phyloP scores from a whole-genome alignment of 768 basidiomycete species.

The Mycena epipterygia region DNA sequence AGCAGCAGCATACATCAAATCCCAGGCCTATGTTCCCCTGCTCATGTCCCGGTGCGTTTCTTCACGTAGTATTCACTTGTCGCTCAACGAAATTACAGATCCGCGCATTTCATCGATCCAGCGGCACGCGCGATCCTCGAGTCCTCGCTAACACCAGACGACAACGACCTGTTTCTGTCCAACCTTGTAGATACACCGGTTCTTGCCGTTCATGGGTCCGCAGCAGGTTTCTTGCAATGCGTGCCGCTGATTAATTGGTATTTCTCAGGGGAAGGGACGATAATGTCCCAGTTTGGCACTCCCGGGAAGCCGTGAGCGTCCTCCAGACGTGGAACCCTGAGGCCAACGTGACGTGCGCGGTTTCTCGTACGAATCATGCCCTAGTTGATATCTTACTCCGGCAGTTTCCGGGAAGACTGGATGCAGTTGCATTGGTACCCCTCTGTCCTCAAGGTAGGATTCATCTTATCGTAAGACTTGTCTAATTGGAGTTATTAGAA shows the following conservation, averaged over 20 bases:
- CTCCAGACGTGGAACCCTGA: slow-evolving; percentile 69
- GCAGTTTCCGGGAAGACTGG: slow-evolving; percentile 73
- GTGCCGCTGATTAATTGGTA: neutral
- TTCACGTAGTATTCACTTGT: neutral
- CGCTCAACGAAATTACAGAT: slow-evolving; percentile 50
- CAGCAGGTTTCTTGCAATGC: slow-evolving; percentile 9
- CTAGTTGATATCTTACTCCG: neutral
- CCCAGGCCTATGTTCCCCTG: slow-evolving; percentile 87
- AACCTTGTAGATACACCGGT: slow-evolving; percentile 81
- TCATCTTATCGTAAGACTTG: no score
- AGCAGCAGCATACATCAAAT: slow-evolving; percentile 88
- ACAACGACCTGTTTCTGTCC: slow-evolving; percentile 88
- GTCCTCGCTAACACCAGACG: slow-evolving; percentile 82
- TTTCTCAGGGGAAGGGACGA: slow-evolving; percentile 76
- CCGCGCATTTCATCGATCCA: slow-evolving; percentile 85
- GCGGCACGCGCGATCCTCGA: slow-evolving; percentile 78
- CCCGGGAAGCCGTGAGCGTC: slow-evolving; percentile 72
- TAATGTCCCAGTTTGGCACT: slow-evolving; percentile 92
- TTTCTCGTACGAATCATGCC: neutral
- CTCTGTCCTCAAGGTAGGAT: slow-evolving; percentile 57
- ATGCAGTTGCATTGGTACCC: slow-evolving; percentile 81
- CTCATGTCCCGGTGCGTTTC: slow-evolving; percentile 68
- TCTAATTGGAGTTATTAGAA: no score
- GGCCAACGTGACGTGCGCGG: slow-evolving; percentile 66
- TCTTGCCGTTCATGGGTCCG: slow-evolving; percentile 85